phyloP scores from a whole-genome alignment of 129 eudicot genomes.

The Tagetes patula region DNA sequence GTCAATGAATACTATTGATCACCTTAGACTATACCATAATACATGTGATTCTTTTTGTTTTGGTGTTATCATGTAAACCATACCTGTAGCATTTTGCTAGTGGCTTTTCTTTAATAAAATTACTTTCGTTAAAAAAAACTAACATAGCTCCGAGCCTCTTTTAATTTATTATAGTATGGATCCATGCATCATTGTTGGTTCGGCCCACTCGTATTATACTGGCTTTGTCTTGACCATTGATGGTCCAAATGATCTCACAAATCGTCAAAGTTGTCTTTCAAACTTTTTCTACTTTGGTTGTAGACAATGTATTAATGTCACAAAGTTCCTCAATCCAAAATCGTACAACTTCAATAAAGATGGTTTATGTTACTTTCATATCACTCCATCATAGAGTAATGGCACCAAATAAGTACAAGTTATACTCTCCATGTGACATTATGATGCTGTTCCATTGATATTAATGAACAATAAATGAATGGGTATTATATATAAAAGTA shows the following conservation, averaged over 20 bases:
- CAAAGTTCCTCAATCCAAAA: not conserved
- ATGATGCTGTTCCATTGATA: not conserved
- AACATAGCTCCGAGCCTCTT: no score
- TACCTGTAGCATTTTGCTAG: no score
- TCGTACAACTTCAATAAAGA: conserved; percentile 14
- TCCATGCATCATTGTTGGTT: no score
- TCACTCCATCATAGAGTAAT: conserved; percentile 17
- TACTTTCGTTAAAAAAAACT: no score
- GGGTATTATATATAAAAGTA: not conserved
- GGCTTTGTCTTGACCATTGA: no score
- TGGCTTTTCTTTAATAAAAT: no score
- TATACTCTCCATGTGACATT: conserved; percentile 17
- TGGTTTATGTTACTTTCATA: conserved; percentile 5
- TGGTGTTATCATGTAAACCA: no score
- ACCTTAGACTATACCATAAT: no score
- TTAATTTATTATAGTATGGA: no score
- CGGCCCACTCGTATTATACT: no score
- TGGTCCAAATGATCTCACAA: not conserved
- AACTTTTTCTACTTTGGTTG: not conserved
- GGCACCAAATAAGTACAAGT: conserved; percentile 12
- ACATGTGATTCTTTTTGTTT: no score
- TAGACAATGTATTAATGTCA: not conserved
- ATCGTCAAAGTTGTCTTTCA: not conserved
- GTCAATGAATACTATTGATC: no score
- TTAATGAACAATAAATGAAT: not conserved